These are phyloP conservation scores for Yamadazyma diddensiae DNA, from an alignment of 1,139 yeast genomes.

Conservation along the genomic window DNA sequence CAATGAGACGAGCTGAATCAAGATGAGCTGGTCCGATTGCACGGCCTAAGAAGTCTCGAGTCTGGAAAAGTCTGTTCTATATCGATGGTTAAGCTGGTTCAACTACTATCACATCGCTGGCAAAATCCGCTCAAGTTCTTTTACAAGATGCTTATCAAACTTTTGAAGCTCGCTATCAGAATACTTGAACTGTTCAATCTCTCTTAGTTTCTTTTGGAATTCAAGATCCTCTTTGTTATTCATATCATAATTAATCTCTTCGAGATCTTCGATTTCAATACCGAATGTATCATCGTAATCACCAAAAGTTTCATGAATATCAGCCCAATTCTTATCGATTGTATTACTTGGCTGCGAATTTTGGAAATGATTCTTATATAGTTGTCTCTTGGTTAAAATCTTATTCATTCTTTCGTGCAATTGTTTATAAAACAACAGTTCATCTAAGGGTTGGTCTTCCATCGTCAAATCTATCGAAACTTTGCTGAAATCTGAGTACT, in stretches of 20 bases:
- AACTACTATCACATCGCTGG: too few relatives aligned
- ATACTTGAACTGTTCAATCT: slow-evolving; percentile 13
- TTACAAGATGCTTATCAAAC: slow-evolving; percentile 16
- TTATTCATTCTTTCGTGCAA: slow-evolving; percentile 27
- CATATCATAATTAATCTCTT: slow-evolving; percentile 45
- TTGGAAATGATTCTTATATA: slow-evolving; percentile 33
- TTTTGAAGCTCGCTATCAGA: slow-evolving; percentile 30
- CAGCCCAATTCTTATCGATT: slow-evolving; percentile 50
- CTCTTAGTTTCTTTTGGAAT: slow-evolving; percentile 16
- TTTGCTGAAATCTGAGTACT: slow-evolving; percentile 52
- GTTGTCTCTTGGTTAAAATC: slow-evolving; percentile 27
- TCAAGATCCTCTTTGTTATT: slow-evolving; percentile 18
- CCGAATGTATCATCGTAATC: slow-evolving; percentile 53
- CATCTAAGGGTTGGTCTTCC: slow-evolving; percentile 17
- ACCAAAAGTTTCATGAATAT: slow-evolving; percentile 42
- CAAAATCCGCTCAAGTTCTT: slow-evolving; percentile 8
- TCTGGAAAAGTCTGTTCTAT: too few relatives aligned
- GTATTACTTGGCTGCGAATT: slow-evolving; percentile 19
- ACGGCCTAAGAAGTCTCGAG: too few relatives aligned
- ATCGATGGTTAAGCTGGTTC: too few relatives aligned
- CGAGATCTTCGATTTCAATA: slow-evolving; percentile 52
- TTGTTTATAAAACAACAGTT: slow-evolving; percentile 27
- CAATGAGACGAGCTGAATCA: too few relatives aligned
- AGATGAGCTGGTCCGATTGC: too few relatives aligned
- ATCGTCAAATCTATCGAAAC: slow-evolving; percentile 37